Base-by-base conservation (phyloP, 345 rosid species). In the Pugionium dolabratum region DNA sequence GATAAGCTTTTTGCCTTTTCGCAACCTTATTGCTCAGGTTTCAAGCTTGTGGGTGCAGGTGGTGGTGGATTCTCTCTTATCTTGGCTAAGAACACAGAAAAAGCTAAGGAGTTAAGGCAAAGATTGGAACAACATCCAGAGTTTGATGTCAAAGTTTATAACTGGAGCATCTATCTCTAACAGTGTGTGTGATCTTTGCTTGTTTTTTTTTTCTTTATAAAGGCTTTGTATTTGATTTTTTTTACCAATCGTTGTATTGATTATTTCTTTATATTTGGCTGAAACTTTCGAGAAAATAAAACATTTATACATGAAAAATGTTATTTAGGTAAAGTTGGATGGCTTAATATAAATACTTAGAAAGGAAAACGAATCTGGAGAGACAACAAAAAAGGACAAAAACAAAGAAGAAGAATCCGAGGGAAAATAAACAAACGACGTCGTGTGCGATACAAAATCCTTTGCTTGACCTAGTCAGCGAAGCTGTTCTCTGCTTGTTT, bases 11-110 rank as follows among this genome's bases (percentile, higher is more conserved):
- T 90, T 27, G 79, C 79, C 0, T 75, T 79, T 70, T 76, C 91
- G 4, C 81, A 84, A 36, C 86, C 93, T 25, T 90, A 79, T 81
- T 81, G 97, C 79, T 80, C 89, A 36, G 99, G 97, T 41, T 90
- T 83, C 82, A 88, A 94, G 85, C 96, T 90, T 4, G 97, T 94
- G 1, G 99, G 97, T 56, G 99, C 97, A 0, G 99, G 99, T 32
- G 99, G 97, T 5, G 97, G 97, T 33, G 99, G 97, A 35, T 94
- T 90, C 51, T 92, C 88, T 4, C 70, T 94, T 70, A 71, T 94
- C 42, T 83, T 90, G 1, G 84, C 87, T 27, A 90, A 87, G 59
- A 80, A 86, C 62, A 75, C 73, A 18, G 80, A 74, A 11, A 74
- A 76, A 11, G 92, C 86, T 2, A 81, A 49, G 47, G 76, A 80